Percentiles rank a stretch among this genome's conserved stretches.
These are phyloP conservation scores for Linum trigynum DNA, from an alignment of 345 rosid genomes.

Conservation along the genomic window DNA sequence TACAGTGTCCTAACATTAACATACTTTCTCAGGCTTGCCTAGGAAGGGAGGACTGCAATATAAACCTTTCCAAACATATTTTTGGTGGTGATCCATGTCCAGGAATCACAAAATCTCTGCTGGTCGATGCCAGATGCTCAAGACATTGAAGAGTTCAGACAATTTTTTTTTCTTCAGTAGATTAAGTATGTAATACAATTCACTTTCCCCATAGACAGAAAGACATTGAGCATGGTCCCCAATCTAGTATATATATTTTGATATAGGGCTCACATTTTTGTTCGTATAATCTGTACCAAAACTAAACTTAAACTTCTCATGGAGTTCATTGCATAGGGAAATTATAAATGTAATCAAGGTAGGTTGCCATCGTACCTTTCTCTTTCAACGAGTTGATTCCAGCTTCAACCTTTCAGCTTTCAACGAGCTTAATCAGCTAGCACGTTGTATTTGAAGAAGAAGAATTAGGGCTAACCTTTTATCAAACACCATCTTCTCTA, in stretches of 20 bases:
- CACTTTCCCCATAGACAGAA: background rate
- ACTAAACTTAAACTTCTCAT: background rate
- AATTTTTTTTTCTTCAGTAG: too few species aligned
- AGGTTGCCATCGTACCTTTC: background rate
- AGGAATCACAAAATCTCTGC: conserved; percentile 36
- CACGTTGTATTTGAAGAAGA: background rate
- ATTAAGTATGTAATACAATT: too few species aligned
- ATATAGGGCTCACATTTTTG: background rate
- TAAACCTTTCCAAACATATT: conserved; percentile 28
- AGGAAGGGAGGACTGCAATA: conserved; percentile 35
- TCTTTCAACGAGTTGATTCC: background rate
- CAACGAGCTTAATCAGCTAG: background rate
- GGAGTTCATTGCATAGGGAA: background rate
- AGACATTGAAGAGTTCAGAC: conserved; percentile 9
- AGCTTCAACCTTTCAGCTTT: conserved; percentile 52
- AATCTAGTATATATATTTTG: too few species aligned
- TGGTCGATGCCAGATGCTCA: conserved; percentile 51
- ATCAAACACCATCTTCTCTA: conserved; percentile 68
- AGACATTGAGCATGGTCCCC: background rate
- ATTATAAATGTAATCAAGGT: background rate
- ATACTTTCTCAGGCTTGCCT: conserved; percentile 41
- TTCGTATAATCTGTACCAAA: background rate
- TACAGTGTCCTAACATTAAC: conserved; percentile 2
- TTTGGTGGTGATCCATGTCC: conserved; percentile 47
- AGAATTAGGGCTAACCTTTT: conserved; percentile 42